Evolutionary conservation across 2,329 filamentous ascomycete species (phyloP).

Genomic region (Apiospora koreana): DNA sequence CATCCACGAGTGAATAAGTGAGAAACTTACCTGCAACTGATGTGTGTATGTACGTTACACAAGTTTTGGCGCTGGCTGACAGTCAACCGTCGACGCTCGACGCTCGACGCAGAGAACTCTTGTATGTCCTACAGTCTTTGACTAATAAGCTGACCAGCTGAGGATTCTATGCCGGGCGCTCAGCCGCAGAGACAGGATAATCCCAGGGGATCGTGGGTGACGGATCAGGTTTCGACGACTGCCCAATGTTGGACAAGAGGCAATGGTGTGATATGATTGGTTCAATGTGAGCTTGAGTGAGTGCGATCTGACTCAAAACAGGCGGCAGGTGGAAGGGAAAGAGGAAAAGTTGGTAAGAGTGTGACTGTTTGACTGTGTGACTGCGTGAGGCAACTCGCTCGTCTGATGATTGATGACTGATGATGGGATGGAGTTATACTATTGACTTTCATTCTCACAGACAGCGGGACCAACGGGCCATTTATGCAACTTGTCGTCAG

Average conservation of each 20-base stretch:
- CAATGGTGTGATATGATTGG: background rate
- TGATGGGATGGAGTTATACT: background rate
- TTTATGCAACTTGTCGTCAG: background rate
- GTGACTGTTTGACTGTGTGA: too few relatives aligned
- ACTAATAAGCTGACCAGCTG: background rate
- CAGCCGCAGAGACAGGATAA: constrained; percentile 4
- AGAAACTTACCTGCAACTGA: background rate
- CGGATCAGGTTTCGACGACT: background rate
- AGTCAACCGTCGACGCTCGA: too few relatives aligned
- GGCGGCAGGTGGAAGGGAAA: too few relatives aligned
- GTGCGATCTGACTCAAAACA: background rate
- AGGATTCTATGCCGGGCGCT: background rate
- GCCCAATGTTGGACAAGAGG: background rate
- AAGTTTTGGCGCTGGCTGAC: background rate
- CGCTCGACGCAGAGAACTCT: background rate
- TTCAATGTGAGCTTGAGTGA: background rate
- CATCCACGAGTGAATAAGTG: background rate
- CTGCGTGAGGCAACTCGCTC: background rate
- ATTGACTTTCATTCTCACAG: background rate
- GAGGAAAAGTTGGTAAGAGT: background rate
- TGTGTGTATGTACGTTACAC: background rate
- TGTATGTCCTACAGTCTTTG: background rate
- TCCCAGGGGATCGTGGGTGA: background rate
- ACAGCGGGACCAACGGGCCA: background rate
- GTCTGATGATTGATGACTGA: background rate